phyloP scores from a whole-genome alignment of 352 stramenopile genomes.

The Saprolegnia diclina region DNA sequence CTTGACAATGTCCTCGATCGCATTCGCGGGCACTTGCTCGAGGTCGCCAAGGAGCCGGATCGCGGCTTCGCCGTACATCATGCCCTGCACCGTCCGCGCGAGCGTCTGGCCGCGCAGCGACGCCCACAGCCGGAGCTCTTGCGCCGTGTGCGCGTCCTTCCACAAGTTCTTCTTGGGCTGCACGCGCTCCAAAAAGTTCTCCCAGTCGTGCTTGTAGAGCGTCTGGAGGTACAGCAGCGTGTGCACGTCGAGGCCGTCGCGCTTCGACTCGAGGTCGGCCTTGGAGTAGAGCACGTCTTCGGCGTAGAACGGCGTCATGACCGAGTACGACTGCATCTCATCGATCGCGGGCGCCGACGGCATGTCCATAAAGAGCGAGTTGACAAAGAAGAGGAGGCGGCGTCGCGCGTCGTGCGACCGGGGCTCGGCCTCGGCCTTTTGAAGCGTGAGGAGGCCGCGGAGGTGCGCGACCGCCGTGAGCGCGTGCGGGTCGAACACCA shows the following conservation, averaged over 20 bases:
- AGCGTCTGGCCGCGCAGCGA: conserved; percentile 97
- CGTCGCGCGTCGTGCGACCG: conserved; percentile 94
- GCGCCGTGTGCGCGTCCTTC: conserved; percentile 78
- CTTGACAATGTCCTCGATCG: conserved; percentile 94
- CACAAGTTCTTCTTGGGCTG: conserved; percentile 91
- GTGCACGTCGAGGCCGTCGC: conserved; percentile 88
- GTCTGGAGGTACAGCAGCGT: conserved; percentile 91
- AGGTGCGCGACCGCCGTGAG: conserved; percentile 85
- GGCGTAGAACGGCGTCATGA: conserved; percentile 98
- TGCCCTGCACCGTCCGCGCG: conserved; percentile 95
- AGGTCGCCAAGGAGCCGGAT: conserved; percentile 96
- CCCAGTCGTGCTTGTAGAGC: conserved; percentile 97
- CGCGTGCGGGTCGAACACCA: conserved; percentile 71
- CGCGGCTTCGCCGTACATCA: conserved; percentile 99
- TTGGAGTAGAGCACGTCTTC: conserved; percentile 98
- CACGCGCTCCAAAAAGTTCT: conserved; percentile 96
- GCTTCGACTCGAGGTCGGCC: conserved; percentile 93
- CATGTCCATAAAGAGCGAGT: conserved; percentile 99
- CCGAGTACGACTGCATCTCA: conserved; percentile 98
- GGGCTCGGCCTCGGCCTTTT: conserved; percentile 96
- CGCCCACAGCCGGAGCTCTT: conserved; percentile 96
- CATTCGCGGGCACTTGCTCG: conserved; percentile 85
- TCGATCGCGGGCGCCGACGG: conserved; percentile 93
- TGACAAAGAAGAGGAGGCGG: conserved; percentile 97
- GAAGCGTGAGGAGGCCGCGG: conserved; percentile 91